Evolutionary conservation across 768 basidiomycete genomes (phyloP).

Genomic region (Gautieria morchelliformis): DNA sequence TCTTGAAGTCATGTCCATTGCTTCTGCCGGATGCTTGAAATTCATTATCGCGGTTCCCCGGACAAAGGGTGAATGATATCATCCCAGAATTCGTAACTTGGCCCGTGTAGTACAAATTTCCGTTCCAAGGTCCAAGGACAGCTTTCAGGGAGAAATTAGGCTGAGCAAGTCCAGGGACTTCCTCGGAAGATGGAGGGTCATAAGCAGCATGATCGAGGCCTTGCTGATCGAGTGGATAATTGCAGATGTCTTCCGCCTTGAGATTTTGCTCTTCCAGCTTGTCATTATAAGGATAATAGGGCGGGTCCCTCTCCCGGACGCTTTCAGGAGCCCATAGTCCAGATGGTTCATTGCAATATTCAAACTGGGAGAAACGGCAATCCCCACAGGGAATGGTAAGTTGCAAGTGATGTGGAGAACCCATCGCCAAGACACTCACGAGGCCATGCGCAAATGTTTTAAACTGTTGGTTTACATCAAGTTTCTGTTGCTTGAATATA

Average conservation of each 20-base stretch:
- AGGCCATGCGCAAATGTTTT: conserved; percentile 18
- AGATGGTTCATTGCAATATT: neutral
- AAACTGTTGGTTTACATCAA: conserved; percentile 18
- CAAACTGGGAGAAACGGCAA: neutral
- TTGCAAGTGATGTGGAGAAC: neutral
- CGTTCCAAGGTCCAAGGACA: conserved; percentile 1
- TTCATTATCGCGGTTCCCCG: neutral
- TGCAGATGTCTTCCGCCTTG: conserved; percentile 13
- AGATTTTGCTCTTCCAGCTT: conserved; percentile 13
- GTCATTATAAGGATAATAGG: conserved; percentile 11
- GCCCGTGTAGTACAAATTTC: too few species aligned
- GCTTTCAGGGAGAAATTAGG: neutral
- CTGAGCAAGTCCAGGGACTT: neutral
- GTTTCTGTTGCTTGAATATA: conserved; percentile 17
- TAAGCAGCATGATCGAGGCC: conserved; percentile 16
- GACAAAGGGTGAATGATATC: too few species aligned
- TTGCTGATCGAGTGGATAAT: conserved; percentile 15
- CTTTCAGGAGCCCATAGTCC: conserved; percentile 1
- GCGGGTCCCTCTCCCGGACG: conserved; percentile 13
- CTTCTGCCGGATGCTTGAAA: conserved; percentile 12
- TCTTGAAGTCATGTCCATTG: conserved; percentile 12
- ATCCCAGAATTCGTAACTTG: too few species aligned
- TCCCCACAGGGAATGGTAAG: neutral
- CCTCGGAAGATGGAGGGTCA: conserved; percentile 7
- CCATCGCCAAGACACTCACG: conserved; percentile 10